Base-by-base conservation (phyloP, 805 yeast species). In the Citeromyces matritensis region DNA sequence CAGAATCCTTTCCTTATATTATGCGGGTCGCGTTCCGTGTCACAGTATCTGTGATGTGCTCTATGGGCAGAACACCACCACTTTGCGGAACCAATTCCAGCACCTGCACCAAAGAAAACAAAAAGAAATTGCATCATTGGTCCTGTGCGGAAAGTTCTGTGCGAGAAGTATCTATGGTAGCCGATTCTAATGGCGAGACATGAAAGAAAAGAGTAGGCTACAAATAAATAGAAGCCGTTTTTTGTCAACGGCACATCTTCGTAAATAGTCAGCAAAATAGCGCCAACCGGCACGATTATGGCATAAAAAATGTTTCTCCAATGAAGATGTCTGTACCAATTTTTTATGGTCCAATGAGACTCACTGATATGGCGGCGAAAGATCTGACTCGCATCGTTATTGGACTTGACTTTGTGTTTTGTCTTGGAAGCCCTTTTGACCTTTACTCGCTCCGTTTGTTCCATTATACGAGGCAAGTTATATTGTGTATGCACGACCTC, bases 11-110 rank as follows among this genome's bases (percentile, higher is more conserved):
- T 65, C 46, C 86, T 69, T 25, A 80, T 76, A 45, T 74, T 74
- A 53, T 82, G 84, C 1, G 97, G 96, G 51, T 86, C 97, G 43
- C 68, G 65, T 37, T 82, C 94, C 0, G 93, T 78, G 47, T 86
- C 95, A 27, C 91, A 76, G 51, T 68, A 81, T 36, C 88, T 70
- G 53, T 86, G 96, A 56, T 86, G 96, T 4, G 91, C 85, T 37
- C 94, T 61, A 58, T 86, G 97, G 29, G 81, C 63, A 10, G 76
- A 62, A 14, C 81, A 76, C 94, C 94, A 84, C 68, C 77, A 67
- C 44, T 75, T 63, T 9, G 75, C 70, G 3, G 82, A 65, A 4
- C 94, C 94, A 33, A 83, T 57, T 2, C 85, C 94, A 6, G 76
- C 71, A 40, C 82, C 77, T 11, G 77, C 57, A 5, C 88, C 86